Base-by-base conservation (phyloP, 2,329 filamentous ascomycete genomes). In the Colletotrichum lindemuthianum region DNA sequence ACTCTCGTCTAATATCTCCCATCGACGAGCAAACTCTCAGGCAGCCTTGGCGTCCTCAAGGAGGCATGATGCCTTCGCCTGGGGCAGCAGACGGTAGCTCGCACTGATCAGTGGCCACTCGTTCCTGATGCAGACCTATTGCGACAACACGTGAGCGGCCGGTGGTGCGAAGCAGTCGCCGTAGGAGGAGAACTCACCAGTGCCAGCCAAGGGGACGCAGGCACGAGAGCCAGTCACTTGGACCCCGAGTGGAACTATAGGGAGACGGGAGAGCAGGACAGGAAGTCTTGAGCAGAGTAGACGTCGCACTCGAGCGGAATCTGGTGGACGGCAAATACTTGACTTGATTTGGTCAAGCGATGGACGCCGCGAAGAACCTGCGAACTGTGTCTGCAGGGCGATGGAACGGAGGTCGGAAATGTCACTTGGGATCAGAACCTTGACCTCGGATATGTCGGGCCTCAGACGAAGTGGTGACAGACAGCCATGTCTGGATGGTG, bases 191-290 rank as follows among this genome's bases (percentile, higher is more conserved):
- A 6, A 61, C 63, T 53, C 55, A 73, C 73, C 60, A 77, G 75
- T 9, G 73, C 75, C 5, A 79, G 71, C 76, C 76, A 78, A 2
- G 76, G 77, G 2, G 10, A 79, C 69, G 7, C 67, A 69, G 24
- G 69, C 70, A 9, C 73, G 71, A 11, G 71, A 70, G 54, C 75
- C 76, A n/a, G 69, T 70, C 11, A 74, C 70, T 6, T 78, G 70
- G 0, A 75, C 76, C 77, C 76, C 0, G 75, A 70, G 37, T 79
- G 76, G 60, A 78, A 79, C 68, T 75, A 79, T 15, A 78, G 68
- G 34, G 77, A 71, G n/a, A 75, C 72, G 5, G 74, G 74, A 1
- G 67, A 60, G 48, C 67, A 59, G 16, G 65, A 33, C 2, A 71
- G 67, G 33, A 71, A 72, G 65, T 70, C 68, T 6, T 54, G 53